Conservation (phyloP, 257 asterid species). For the Solanum raphanifolium region DNA sequence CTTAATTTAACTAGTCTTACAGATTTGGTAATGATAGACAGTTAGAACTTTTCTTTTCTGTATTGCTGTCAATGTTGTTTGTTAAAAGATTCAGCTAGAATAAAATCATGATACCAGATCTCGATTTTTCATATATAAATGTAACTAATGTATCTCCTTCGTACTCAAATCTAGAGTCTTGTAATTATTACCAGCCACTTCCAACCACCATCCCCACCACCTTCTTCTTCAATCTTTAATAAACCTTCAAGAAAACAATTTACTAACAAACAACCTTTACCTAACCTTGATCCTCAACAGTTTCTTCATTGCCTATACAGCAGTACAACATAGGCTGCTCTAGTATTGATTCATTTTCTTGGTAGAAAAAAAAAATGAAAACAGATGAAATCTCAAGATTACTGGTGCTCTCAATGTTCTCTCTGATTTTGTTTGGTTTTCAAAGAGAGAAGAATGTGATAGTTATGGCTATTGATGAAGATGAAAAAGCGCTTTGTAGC, state of each 20-base stretch:
- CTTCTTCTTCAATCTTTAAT: conserved; percentile 8
- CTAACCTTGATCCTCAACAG: neutral
- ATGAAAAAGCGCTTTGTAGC: conserved; percentile 31
- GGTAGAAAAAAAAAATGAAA: neutral
- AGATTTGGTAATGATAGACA: conserved; percentile 18
- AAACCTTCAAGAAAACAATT: conserved; percentile 9
- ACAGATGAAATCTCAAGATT: conserved; percentile 34
- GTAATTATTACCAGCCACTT: conserved; percentile 32
- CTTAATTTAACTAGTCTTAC: neutral
- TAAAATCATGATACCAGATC: conserved; percentile 13
- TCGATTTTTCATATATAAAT: too few relatives aligned
- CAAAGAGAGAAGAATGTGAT: conserved; percentile 1
- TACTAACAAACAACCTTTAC: neutral
- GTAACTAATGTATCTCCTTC: too few relatives aligned
- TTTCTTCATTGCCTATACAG: neutral
- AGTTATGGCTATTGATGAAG: conserved; percentile 12
- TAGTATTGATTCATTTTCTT: neutral
- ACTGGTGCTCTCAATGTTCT: neutral
- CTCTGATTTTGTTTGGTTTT: conserved; percentile 11
- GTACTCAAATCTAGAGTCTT: too few relatives aligned
- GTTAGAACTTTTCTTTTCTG: neutral
- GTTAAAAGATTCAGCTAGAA: conserved; percentile 36
- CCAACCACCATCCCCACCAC: conserved; percentile 32
- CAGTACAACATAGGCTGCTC: neutral
- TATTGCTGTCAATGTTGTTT: conserved; percentile 5